Evolutionary conservation across 768 basidiomycete species (phyloP), one percentile per base, ranked within the genome.

Genomic region (Calvatia gigantea): DNA sequence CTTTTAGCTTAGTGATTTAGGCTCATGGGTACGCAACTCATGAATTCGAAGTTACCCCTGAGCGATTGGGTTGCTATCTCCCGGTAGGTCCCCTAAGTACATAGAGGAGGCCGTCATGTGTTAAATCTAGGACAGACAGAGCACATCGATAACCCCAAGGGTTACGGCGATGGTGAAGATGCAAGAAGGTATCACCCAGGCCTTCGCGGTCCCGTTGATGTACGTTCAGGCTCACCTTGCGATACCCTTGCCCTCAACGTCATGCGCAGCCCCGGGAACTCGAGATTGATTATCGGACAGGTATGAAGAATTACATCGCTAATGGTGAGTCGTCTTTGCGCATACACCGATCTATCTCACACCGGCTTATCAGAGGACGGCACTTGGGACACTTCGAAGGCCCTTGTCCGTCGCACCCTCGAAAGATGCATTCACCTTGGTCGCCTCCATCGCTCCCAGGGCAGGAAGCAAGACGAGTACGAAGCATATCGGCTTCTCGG

Each of bases 301-400:
- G 94, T 2, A 95, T 98, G 94, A 95, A 95, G 76, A 98, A 94
- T 62, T 92, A 91, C 69, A 94, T 95, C 57, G 91, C 91, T 0
- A 95, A 94, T 67, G 83, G 84, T 82, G 56, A 9, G 63, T 39
- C 6, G 1, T 21, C 19, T 12, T 33, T 27, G 9, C 23, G 32
- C 28, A 47, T 2, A 35, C 17, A 38, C 23, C 35, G n/a, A 6
- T 56, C 19, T 9, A 29, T 33, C 41, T 57, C 4, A 57, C 27
- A 6, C 1, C 17, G 17, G n/a, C 19, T 0, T 33, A 7, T 25
- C 59, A 84, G 88, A 90, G 59, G 69, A 77, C 19, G 87, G 89
- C 4, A 57, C 65, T n/a, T 98, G 94, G 94, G 91, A 93, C 60
- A 96, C 94, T 0, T 94, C 89, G 2, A 87, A 85, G 62, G 86